phyloP scores from a whole-genome alignment of 805 yeast genomes.

The Nakazawaea holstii region DNA sequence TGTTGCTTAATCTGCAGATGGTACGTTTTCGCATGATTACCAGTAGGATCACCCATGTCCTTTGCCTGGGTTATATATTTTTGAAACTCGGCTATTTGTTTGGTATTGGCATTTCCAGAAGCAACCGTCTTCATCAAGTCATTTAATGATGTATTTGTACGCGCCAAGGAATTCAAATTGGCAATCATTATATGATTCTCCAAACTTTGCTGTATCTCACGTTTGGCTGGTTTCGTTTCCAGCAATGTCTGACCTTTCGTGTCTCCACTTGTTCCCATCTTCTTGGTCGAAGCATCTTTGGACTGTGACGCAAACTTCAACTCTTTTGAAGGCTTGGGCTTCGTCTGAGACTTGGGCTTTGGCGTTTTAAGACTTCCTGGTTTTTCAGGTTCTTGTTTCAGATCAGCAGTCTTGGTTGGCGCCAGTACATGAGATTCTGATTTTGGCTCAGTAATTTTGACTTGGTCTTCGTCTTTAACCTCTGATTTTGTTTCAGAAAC shows the following conservation, averaged over 20 bases:
- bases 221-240: constrained; percentile 12
- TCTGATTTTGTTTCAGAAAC: too few relatives aligned
- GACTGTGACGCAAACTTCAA: neutral
- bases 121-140: constrained; percentile 83
- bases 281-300: constrained; percentile 12
- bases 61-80: constrained; percentile 74
- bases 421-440: too few relatives aligned
- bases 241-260: constrained; percentile 15
- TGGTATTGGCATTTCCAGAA: constrained; percentile 66
- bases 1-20: constrained; percentile 12
- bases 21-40: constrained; percentile 1
- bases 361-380: too few relatives aligned
- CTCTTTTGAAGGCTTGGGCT: neutral
- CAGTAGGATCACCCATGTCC: constrained; percentile 49
- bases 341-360: too few relatives aligned
- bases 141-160: constrained; percentile 61
- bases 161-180: constrained; percentile 78
- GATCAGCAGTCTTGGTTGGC: too few relatives aligned
- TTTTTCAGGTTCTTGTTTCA: too few relatives aligned
- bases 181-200: constrained; percentile 80
- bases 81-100: constrained; percentile 75
- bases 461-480: too few relatives aligned
- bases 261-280: constrained; percentile 13
- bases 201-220: constrained; percentile 43
- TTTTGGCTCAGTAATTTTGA: too few relatives aligned